Percentiles rank a stretch among this genome's conserved stretches.
Conservation (phyloP, 768 basidiomycete genomes). For the Boletus fagicola region DNA sequence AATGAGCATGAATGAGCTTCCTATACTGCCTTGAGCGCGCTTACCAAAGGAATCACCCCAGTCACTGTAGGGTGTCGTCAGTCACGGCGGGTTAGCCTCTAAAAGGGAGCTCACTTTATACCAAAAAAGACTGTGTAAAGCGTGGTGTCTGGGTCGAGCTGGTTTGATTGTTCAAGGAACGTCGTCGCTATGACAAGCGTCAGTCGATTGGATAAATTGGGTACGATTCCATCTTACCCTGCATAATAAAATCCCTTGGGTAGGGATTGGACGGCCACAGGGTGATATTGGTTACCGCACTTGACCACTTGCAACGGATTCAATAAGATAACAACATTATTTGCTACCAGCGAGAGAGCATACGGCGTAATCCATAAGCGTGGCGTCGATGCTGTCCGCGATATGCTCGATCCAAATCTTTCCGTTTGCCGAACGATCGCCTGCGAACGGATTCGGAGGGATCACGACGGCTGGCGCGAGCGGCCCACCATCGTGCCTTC, state of each 20-base stretch:
- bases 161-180: conserved; percentile 45
- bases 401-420: conserved; percentile 49
- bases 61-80: conserved; percentile 34
- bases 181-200: conserved; percentile 33
- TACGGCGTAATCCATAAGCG: conserved; percentile 52
- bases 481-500: conserved; percentile 44
- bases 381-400: conserved; percentile 39
- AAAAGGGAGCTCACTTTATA: conserved; percentile 43
- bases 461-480: conserved; percentile 41
- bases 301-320: conserved; percentile 28
- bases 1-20: neutral
- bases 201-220: neutral
- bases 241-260: conserved; percentile 47
- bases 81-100: neutral
- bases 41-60: conserved; percentile 43
- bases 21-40: neutral
- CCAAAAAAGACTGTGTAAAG: conserved; percentile 55
- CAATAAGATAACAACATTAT: neutral
- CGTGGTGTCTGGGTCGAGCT: conserved; percentile 45
- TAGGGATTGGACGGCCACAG: conserved; percentile 52
- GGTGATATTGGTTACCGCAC: conserved; percentile 46
- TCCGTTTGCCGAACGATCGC: conserved; percentile 52
- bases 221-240: conserved; percentile 34
- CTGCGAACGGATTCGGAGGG: conserved; percentile 46
- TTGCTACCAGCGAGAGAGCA: conserved; percentile 4